Evolutionary conservation across 108 stramenopile genomes (phyloP), one percentile per base, ranked within the genome.

Genomic region (Licmophora abbreviata): DNA sequence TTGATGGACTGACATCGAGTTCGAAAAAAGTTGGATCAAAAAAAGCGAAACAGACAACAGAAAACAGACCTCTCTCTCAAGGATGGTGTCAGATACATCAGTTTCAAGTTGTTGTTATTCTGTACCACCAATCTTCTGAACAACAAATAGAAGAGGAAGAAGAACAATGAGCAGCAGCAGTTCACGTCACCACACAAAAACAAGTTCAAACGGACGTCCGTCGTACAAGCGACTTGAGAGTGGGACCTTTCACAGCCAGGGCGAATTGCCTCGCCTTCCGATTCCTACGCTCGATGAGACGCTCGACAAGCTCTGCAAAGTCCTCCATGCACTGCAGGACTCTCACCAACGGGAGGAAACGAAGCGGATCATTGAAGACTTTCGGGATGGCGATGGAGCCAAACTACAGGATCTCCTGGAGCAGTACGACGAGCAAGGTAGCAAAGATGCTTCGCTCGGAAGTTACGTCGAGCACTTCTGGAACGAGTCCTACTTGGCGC

Each of bases 381-480:
- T 84, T 40, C 40, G 48, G 8, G n/a, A 41, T 0, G 48, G 44
- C 8, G 77, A 75, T 40, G 89, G 83, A 6, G 83, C 85, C 3
- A 60, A 45, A 5, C 54, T 88, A 11, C 91, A 93, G 54, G 20
- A 79, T 41, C 20, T 85, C 21, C 56, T 93, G 23, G 42, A 69
- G 33, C 76, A 85, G 29, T 93, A 93, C 42, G 86, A 86, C 17
- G 45, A 59, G 31, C 44, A 56, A 22, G 73, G 80, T 21, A 44
- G 64, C 6, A 63, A 61, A 22, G 52, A 51, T 4, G 79, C 79
- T 15, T 61, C 59, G 0, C 45, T 84, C 40, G 85, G 82, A 21
- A 71, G 66, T 24, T 93, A 78, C 61, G 72, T 93, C 4, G 91
- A 93, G 63, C 83, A 85, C 55, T 93, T 88, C 55, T 93, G 91